Conservation (phyloP, 75 land plant species). For the Selaginella tamariscina region DNA sequence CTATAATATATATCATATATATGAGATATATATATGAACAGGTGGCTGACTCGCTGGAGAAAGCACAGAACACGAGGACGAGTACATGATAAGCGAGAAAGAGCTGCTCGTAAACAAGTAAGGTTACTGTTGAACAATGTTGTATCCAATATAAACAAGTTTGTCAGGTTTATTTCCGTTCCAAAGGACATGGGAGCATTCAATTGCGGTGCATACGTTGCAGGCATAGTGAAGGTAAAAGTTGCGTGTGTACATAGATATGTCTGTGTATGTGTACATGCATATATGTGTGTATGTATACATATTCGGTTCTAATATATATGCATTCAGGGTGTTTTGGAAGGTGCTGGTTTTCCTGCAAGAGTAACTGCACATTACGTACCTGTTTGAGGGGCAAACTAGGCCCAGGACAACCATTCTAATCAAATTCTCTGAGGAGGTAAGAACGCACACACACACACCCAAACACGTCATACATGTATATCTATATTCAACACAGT, state of each 20-base stretch:
- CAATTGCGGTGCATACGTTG: constrained; percentile 96
- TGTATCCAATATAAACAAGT: background rate
- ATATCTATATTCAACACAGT: no score
- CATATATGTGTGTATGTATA: no score
- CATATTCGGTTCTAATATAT: no score
- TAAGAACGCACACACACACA: no score
- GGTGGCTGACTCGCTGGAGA: constrained; percentile 12
- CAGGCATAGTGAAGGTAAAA: constrained; percentile 85
- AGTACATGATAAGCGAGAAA: constrained; percentile 11
- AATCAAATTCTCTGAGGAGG: constrained; percentile 98
- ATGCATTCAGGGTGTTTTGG: constrained; percentile 69
- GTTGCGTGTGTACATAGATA: background rate
- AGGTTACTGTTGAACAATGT: background rate
- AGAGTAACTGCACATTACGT: constrained; percentile 97
- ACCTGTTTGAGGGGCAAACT: constrained; percentile 83
- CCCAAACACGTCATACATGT: no score
- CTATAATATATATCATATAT: no score
- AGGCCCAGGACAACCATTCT: constrained; percentile 92
- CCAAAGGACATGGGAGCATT: constrained; percentile 98
- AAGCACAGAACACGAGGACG: constrained; percentile 13
- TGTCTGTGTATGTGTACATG: background rate
- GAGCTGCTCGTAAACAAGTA: constrained; percentile 9
- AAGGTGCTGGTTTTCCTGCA: constrained; percentile 92
- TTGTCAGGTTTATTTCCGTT: constrained; percentile 70
- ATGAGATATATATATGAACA: background rate